A percentile compares a stretch with the other conserved stretches of the same genome.
phyloP scores from a whole-genome alignment of 2,329 filamentous ascomycete genomes.

The Phialocephala sp. region DNA sequence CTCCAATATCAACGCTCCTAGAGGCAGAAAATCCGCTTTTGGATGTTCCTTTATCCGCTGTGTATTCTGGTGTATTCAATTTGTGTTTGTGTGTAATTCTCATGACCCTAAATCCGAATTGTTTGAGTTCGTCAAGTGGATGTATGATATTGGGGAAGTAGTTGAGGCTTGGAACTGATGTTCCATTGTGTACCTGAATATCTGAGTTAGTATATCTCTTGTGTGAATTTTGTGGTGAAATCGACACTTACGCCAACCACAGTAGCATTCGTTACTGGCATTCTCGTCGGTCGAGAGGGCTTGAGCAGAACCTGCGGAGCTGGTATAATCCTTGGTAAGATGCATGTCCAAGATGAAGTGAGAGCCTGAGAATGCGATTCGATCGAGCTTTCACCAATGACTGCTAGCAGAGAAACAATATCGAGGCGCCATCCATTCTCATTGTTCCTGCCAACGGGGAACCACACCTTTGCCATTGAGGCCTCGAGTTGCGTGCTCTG shows the following conservation, averaged over 20 bases:
- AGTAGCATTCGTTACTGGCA: slow-evolving; percentile 59
- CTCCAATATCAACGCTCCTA: slow-evolving; percentile 32
- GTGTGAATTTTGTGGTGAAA: background rate
- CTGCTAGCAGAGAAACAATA: slow-evolving; percentile 66
- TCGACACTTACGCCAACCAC: slow-evolving; percentile 56
- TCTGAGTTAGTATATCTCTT: background rate
- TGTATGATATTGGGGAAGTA: slow-evolving; percentile 68
- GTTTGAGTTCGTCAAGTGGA: slow-evolving; percentile 54
- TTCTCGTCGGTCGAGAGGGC: slow-evolving; percentile 57
- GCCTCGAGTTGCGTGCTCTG: background rate
- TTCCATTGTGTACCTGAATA: slow-evolving; percentile 52
- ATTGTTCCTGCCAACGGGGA: slow-evolving; percentile 47
- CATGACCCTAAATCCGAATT: slow-evolving; percentile 55
- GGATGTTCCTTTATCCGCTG: background rate
- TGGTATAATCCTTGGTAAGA: slow-evolving; percentile 64
- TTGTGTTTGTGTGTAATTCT: slow-evolving; percentile 51
- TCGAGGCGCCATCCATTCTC: slow-evolving; percentile 60
- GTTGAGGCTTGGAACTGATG: slow-evolving; percentile 58
- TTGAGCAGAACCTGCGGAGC: slow-evolving; percentile 68
- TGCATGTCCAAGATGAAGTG: slow-evolving; percentile 62
- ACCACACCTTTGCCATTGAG: slow-evolving; percentile 44
- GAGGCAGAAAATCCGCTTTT: slow-evolving; percentile 34
- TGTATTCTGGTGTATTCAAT: slow-evolving; percentile 9
- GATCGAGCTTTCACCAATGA: slow-evolving; percentile 66
- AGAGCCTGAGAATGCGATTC: slow-evolving; percentile 63